Percentiles rank a stretch among this genome's conserved stretches.
phyloP scores from a whole-genome alignment of 805 yeast species.

The Cyberlindnera samutprakarnensis region DNA sequence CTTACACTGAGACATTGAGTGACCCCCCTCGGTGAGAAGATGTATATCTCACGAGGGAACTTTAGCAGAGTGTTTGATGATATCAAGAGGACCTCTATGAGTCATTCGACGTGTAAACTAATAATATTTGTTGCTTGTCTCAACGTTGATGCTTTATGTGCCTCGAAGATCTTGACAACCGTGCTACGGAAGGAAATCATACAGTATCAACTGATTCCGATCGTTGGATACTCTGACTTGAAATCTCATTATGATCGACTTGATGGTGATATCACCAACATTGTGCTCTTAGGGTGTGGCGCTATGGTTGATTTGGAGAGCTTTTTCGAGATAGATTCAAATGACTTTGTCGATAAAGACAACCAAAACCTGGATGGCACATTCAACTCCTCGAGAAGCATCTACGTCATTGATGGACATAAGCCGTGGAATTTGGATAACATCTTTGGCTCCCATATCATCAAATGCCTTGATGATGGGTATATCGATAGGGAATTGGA shows the following conservation, averaged over 20 bases:
- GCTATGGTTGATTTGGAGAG: slow-evolving; percentile 81
- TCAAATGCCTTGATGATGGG: slow-evolving; percentile 87
- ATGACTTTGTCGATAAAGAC: slow-evolving; percentile 33
- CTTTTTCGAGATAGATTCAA: slow-evolving; percentile 56
- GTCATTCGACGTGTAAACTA: slow-evolving; percentile 88
- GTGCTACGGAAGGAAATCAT: slow-evolving; percentile 74
- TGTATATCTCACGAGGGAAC: slow-evolving; percentile 71
- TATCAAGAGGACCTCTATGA: slow-evolving; percentile 62
- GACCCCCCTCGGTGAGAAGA: too few relatives aligned
- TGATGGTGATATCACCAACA: slow-evolving; percentile 70
- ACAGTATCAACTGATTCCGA: slow-evolving; percentile 85
- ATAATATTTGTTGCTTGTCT: slow-evolving; percentile 78
- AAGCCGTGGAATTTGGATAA: slow-evolving; percentile 97
- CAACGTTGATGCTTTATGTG: slow-evolving; percentile 87
- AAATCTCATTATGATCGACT: slow-evolving; percentile 52
- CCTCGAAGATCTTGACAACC: slow-evolving; percentile 66
- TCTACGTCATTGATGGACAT: slow-evolving; percentile 85
- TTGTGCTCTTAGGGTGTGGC: slow-evolving; percentile 86
- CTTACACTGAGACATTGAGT: too few relatives aligned
- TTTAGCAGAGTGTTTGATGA: slow-evolving; percentile 61
- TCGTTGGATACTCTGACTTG: slow-evolving; percentile 83
- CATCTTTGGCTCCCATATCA: slow-evolving; percentile 70
- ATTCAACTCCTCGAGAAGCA: slow-evolving; percentile 40
- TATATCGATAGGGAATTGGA: slow-evolving; percentile 49
- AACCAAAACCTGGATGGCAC: slow-evolving; percentile 23